A percentile compares a stretch with the other conserved stretches of the same genome.
These are phyloP conservation scores for maize (Zea mays) DNA, from an alignment of 176 grass and related monocot genomes.

Conservation along the genomic window Zm-B73-REFERENCE-NAM-5.0 NC_050099.1:170775501-170776000, in stretches of 20 bases:
- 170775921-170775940: slow-evolving; percentile 75
- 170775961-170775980: slow-evolving; percentile 56
- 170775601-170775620: slow-evolving; percentile 36
- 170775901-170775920: slow-evolving; percentile 54
- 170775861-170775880: slow-evolving; percentile 85
- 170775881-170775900: slow-evolving; percentile 64
- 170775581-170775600: neutral
- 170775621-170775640: slow-evolving; percentile 81
- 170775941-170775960: slow-evolving; percentile 47
- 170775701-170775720: slow-evolving; percentile 65
- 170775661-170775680: slow-evolving; percentile 81
- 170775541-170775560: neutral
- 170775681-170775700: slow-evolving; percentile 89
- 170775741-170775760: slow-evolving; percentile 62
- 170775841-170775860: no score
- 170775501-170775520: slow-evolving; percentile 48
- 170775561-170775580: neutral
- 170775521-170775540: no score
- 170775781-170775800: neutral
- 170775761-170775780: neutral
- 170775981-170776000: slow-evolving; percentile 64
- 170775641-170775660: slow-evolving; percentile 64
- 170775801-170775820: no score
- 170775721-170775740: slow-evolving; percentile 61
- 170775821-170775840: no score